Conservation (phyloP, 768 basidiomycete genomes). For the Paxillus rubicundulus region DNA sequence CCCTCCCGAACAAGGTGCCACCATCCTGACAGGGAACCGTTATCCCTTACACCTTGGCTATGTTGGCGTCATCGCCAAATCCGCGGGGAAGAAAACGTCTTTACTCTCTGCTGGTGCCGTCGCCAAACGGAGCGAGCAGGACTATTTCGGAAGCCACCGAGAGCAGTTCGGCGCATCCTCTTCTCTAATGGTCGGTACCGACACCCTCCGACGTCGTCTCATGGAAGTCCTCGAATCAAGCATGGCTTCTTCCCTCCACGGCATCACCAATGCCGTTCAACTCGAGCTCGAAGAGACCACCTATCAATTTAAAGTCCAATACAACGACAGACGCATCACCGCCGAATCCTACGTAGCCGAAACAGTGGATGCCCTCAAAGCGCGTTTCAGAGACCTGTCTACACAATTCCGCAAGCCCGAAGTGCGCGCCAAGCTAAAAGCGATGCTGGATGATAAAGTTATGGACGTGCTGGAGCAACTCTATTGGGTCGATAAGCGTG, state of each 20-base stretch:
- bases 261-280: slow-evolving; percentile 96
- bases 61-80: slow-evolving; percentile 92
- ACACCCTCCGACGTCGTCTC: slow-evolving; percentile 81
- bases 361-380: slow-evolving; percentile 90
- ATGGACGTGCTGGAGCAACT: slow-evolving; percentile 97
- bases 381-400: slow-evolving; percentile 82
- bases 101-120: slow-evolving; percentile 50
- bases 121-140: slow-evolving; percentile 56
- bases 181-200: slow-evolving; percentile 86
- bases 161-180: slow-evolving; percentile 61
- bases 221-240: slow-evolving; percentile 98
- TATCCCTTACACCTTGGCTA: slow-evolving; percentile 98
- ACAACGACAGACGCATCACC: slow-evolving; percentile 92
- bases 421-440: slow-evolving; percentile 84
- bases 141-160: slow-evolving; percentile 63
- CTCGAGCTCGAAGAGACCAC: slow-evolving; percentile 95
- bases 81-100: slow-evolving; percentile 52
- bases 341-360: slow-evolving; percentile 98
- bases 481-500: slow-evolving; percentile 93
- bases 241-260: slow-evolving; percentile 94
- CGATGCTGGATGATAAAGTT: slow-evolving; percentile 92
- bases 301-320: slow-evolving; percentile 99
- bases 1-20: slow-evolving; percentile 74
- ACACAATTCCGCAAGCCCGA: slow-evolving; percentile 84
- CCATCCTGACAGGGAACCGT: slow-evolving; percentile 81